Base-by-base conservation (phyloP, 1,139 yeast genomes). In the Yamadazyma spencermartinsiae region DNA sequence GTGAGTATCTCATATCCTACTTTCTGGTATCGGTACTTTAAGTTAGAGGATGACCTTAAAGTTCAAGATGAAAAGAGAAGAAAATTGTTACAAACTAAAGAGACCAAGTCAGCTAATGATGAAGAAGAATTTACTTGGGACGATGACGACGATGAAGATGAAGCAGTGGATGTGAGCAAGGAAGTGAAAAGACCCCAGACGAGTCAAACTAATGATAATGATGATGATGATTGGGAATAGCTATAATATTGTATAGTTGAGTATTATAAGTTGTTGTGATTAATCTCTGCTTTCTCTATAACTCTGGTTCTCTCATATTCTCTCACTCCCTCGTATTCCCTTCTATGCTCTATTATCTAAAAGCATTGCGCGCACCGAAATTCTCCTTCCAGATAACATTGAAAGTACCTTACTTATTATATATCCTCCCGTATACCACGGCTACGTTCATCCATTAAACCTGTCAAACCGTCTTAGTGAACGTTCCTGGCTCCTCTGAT, bases 1-100 rank as follows among this genome's bases (percentile, higher is more conserved):
- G 76, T 72, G 2, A 60, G 74, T 45, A 64, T 87, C 12, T 52
- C 79, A 1, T 84, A 80, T 49, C 67, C 72, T 21, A 66, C 68
- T 33, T 90, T 90, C 58, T 90, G 98, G 98, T 65, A 68, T 33
- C 72, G 82, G 34, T 90, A 87, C 61, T 86, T 79, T 58, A 68
- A 64, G 42, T 71, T 76, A 56, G 78, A 78, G 40, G 61, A 64
- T 13, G 72, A 72, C 46, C 76, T 88, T 34, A 68, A 78, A 33
- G 74, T 73, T 20, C 81, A 79, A 48, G 96, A 88, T 49, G 68
- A 71, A 47, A 76, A 79, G 54, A 76, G 96, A 49, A 82, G 79
- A 58, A 73, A 73, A 41, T 64, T 88, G 34, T 65, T 86, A 36
- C 63, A 65, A 19, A 68, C 63, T 33, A 54, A 56, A 35, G 63